Percentiles rank a stretch among this genome's conserved stretches.
These are phyloP conservation scores for Durio zibethinus DNA, from an alignment of 345 rosid species.

Conservation along the genomic window DNA sequence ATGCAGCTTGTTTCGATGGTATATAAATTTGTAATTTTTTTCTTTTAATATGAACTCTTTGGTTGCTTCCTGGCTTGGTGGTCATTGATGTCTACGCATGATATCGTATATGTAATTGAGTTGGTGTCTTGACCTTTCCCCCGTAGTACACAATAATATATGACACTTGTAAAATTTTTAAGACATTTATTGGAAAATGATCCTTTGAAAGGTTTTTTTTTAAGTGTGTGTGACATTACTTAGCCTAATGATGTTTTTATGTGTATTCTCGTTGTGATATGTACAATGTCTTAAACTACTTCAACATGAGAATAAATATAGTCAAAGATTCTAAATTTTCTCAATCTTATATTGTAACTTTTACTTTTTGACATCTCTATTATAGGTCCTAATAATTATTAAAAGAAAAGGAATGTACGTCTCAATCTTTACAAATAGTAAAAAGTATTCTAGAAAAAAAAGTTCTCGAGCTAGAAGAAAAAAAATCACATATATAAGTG, in stretches of 20 bases:
- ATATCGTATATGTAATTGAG: neutral
- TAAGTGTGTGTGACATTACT: neutral
- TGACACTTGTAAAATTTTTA: neutral
- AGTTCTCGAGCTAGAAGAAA: too few species aligned
- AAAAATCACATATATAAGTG: too few species aligned
- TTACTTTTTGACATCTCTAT: neutral
- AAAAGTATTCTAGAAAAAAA: too few species aligned
- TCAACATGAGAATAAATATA: neutral
- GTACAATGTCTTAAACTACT: neutral
- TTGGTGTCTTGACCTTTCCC: neutral
- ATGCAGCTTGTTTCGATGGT: conserved; percentile 99
- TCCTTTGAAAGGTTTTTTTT: conserved; percentile 2
- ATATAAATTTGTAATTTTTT: conserved; percentile 15
- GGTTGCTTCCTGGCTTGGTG: neutral
- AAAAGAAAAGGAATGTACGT: too few species aligned
- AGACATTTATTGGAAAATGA: neutral
- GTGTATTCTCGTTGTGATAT: neutral
- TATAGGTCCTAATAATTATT: too few species aligned
- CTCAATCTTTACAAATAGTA: too few species aligned
- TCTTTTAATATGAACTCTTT: neutral
- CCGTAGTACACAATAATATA: neutral
- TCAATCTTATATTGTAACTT: neutral
- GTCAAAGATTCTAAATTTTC: neutral
- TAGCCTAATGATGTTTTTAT: neutral
- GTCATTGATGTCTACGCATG: neutral